A percentile compares a stretch with the other conserved stretches of the same genome.
Evolutionary conservation across 495 filamentous ascomycete species (phyloP).

Genomic region (Extremus antarcticus): DNA sequence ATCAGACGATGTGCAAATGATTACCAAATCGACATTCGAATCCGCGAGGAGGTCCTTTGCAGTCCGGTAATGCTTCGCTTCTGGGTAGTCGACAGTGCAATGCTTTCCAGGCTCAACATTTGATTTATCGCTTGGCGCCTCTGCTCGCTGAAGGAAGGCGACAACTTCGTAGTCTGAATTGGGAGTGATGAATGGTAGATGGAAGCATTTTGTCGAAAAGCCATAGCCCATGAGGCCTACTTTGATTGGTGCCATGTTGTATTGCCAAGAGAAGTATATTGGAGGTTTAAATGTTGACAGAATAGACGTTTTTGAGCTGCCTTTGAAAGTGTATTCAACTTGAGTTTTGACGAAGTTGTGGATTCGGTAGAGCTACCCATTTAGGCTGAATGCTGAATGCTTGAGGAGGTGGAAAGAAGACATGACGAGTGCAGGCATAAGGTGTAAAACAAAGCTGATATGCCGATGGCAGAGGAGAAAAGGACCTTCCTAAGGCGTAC

Average conservation of each 20-base stretch:
- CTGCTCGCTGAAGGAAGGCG: constrained; percentile 70
- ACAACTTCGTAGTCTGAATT: constrained; percentile 58
- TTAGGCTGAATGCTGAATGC: neutral
- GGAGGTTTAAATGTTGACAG: neutral
- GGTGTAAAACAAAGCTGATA: neutral
- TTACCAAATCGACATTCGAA: constrained; percentile 54
- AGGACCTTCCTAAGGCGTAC: neutral
- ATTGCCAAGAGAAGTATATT: neutral
- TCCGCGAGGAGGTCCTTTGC: constrained; percentile 56
- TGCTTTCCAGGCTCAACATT: constrained; percentile 48
- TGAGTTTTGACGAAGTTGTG: neutral
- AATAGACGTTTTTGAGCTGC: neutral
- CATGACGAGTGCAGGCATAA: neutral
- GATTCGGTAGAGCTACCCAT: neutral
- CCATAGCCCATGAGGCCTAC: constrained; percentile 57
- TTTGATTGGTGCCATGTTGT: constrained; percentile 27
- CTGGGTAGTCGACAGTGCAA: constrained; percentile 46
- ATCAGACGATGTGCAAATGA: constrained; percentile 65
- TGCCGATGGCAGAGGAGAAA: neutral
- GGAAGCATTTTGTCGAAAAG: constrained; percentile 78
- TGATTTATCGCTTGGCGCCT: constrained; percentile 30
- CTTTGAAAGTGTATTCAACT: neutral
- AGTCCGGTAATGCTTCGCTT: constrained; percentile 51
- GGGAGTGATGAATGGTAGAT: constrained; percentile 71
- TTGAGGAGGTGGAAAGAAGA: neutral